Evolutionary conservation across 1,284 basidiomycete genomes (phyloP).

Genomic region (Cryptococcus sp.): DNA sequence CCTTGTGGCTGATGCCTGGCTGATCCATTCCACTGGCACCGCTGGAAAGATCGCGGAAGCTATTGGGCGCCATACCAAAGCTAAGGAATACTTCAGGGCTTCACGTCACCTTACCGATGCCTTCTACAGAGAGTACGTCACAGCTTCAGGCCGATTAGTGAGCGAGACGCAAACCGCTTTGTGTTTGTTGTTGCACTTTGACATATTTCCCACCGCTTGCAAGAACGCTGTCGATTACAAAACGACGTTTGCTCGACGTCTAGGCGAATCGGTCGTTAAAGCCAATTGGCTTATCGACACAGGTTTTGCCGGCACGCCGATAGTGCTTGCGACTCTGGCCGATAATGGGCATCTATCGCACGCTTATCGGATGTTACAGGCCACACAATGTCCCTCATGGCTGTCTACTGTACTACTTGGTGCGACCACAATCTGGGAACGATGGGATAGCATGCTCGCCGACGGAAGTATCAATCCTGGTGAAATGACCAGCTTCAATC

Average conservation of each 20-base stretch:
- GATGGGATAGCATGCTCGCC: constrained; percentile 43
- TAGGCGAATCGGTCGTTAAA: constrained; percentile 22
- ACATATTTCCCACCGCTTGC: constrained; percentile 14
- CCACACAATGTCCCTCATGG: constrained; percentile 36
- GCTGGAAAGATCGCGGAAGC: constrained; percentile 19
- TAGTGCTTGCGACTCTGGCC: constrained; percentile 33
- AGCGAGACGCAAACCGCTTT: constrained; percentile 34
- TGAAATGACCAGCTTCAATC: constrained; percentile 47
- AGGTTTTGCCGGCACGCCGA: constrained; percentile 42
- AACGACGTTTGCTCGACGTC: constrained; percentile 14
- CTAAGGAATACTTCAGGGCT: constrained; percentile 11
- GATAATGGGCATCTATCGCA: constrained; percentile 24
- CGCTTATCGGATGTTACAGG: constrained; percentile 47
- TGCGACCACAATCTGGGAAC: constrained; percentile 45
- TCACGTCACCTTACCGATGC: constrained; percentile 7
- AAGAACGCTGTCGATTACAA: constrained; percentile 4
- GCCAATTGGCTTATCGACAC: constrained; percentile 33
- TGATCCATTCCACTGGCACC: constrained; percentile 29
- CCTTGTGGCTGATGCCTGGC: constrained; percentile 34
- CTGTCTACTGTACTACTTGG: constrained; percentile 40
- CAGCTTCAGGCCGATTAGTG: constrained; percentile 24
- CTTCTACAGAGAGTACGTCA: constrained; percentile 29
- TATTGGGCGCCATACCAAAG: constrained; percentile 14
- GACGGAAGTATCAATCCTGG: constrained; percentile 38
- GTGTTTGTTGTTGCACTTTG: constrained; percentile 25